Evolutionary conservation across 169 alveolate genomes (phyloP), one percentile per base, ranked within the genome.

Genomic region (Neospora caninum): DNA sequence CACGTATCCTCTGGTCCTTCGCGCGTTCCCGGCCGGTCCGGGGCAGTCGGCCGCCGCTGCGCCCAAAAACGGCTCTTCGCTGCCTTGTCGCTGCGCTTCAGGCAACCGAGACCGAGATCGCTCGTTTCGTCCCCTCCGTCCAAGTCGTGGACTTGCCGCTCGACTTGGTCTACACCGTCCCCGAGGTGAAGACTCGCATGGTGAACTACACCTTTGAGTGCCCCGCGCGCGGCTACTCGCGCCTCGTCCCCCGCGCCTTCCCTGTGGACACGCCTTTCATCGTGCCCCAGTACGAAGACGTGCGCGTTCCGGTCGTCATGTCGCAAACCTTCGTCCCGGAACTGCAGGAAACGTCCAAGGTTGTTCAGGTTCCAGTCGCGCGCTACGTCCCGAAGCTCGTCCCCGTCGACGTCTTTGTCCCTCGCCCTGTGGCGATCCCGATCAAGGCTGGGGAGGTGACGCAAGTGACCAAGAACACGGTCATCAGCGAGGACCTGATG

Each of bases 391-490:
- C 94, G 54, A 70, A 91, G 49, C 58, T 91, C 54, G 82, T 54
- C 38, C 83, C 78, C 58, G 94, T 91, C 67, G 94, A 91, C 36
- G 91, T 91, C 41, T 91, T 82, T 70, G 94, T 91, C 38, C 94
- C 94, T 13, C 29, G 94, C 13, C 94, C 94, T 4, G 67, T 91
- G 54, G 94, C 94, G 36, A 80, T 91, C 70, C 94, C 94, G 42
- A 91, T 91, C 91, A 91, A 91, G 69, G 69, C 94, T 20, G 83
- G n/a, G 13, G 94, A 43, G 27, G 34, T 39, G 34, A 36, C n/a
- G 0, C 53, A 43, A 82, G 54, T 41, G 34, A 10, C 89, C n/a
- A 82, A 82, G 67, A 38, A 18, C 53, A 49, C 89, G 22, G 41
- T 10, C 20, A 31, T 82, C 64, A 41, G 43, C 64, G 42, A 13